Conservation (phyloP, 345 rosid species). For the Iberis pinnata region DNA sequence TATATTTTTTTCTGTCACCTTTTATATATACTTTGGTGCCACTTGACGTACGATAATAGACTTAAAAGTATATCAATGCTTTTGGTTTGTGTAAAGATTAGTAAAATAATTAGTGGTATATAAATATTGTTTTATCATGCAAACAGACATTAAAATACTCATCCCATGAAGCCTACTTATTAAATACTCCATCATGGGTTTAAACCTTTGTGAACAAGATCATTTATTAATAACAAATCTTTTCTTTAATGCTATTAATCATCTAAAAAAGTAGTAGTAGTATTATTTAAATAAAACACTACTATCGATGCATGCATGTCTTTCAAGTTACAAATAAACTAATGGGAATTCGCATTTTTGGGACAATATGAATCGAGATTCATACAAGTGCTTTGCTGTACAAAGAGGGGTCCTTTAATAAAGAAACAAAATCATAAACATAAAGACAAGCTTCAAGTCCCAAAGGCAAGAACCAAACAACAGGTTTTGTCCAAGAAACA, state of each 20-base stretch:
- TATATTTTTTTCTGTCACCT: no score
- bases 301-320: constrained; percentile 23
- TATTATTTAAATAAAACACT: background rate
- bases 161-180: constrained; percentile 18
- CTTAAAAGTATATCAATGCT: no score
- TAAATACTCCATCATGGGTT: constrained; percentile 23
- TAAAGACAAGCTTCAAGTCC: background rate
- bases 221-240: background rate
- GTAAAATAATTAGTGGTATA: no score
- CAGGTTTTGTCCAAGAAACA: constrained; percentile 3
- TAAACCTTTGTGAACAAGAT: constrained; percentile 3
- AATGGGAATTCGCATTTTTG: background rate
- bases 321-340: constrained; percentile 21
- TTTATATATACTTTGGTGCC: no score
- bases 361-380: background rate
- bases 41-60: no score
- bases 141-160: constrained; percentile 15
- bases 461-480: no score
- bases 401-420: constrained; percentile 2
- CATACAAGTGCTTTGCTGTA: constrained; percentile 11
- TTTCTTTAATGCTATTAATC: background rate
- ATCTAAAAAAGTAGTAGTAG: background rate
- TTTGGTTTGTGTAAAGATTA: no score
- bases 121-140: background rate
- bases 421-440: background rate